These are phyloP conservation scores for Adansonia rubrostipa DNA, from an alignment of 441 rosid species.

Conservation along the genomic window DNA sequence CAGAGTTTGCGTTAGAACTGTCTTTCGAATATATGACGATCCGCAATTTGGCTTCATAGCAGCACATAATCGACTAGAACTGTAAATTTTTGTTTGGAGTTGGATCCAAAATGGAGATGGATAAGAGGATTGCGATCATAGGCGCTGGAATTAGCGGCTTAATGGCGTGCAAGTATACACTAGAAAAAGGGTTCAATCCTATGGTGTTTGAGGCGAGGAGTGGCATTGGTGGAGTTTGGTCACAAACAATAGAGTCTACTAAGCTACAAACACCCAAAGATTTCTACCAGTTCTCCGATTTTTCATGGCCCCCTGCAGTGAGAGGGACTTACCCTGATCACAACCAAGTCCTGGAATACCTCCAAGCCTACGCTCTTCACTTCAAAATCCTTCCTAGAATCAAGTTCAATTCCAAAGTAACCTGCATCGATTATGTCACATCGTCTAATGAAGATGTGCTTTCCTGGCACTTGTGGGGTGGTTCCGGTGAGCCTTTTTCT, in stretches of 20 bases:
- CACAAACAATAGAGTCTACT: slow-evolving; percentile 31
- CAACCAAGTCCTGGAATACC: slow-evolving; percentile 31
- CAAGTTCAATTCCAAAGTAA: slow-evolving; percentile 33
- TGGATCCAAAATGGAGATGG: slow-evolving; percentile 16
- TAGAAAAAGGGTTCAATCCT: slow-evolving; percentile 33
- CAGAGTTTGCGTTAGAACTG: background rate
- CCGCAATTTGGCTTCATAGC: background rate
- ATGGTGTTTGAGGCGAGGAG: slow-evolving; percentile 31
- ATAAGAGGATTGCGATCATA: slow-evolving; percentile 30
- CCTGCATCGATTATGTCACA: slow-evolving; percentile 23
- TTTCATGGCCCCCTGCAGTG: slow-evolving; percentile 34
- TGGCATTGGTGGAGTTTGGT: slow-evolving; percentile 40
- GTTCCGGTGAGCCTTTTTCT: slow-evolving; percentile 32
- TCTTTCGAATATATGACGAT: background rate
- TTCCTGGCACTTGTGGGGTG: slow-evolving; percentile 35
- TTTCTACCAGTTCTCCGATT: slow-evolving; percentile 41
- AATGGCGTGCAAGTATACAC: slow-evolving; percentile 33
- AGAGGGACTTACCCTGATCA: slow-evolving; percentile 32
- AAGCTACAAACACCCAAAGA: slow-evolving; percentile 38
- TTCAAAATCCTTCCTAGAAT: slow-evolving; percentile 35
- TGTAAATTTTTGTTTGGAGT: background rate
- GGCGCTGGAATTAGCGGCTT: slow-evolving; percentile 43
- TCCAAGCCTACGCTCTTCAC: slow-evolving; percentile 29
- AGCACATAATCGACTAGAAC: background rate
- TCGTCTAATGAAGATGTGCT: background rate